Percentiles rank a stretch among this genome's conserved stretches.
These are phyloP conservation scores for Arxiozyma slooffiae DNA, from an alignment of 1,139 yeast species.

Conservation along the genomic window DNA sequence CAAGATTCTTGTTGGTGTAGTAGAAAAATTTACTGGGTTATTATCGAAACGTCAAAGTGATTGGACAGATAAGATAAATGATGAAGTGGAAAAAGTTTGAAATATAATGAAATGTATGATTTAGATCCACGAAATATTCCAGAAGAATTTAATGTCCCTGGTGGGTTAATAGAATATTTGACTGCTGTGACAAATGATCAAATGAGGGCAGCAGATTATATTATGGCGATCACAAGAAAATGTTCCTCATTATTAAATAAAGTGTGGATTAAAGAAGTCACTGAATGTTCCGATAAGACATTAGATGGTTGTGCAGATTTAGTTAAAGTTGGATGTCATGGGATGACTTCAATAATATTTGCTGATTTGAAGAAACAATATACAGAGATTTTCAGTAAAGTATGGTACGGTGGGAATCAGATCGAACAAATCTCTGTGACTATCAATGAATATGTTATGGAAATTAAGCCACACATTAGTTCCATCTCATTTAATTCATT, in stretches of 20 bases:
- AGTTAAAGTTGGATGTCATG: slow-evolving; percentile 58
- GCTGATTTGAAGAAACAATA: slow-evolving; percentile 53
- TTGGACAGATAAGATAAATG: slow-evolving; percentile 49
- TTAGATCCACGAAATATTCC: slow-evolving; percentile 36
- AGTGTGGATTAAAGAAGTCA: slow-evolving; percentile 49
- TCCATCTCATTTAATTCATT: slow-evolving; percentile 44
- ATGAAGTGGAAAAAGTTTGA: slow-evolving; percentile 50
- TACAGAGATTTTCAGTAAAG: slow-evolving; percentile 40
- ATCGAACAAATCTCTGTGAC: slow-evolving; percentile 60
- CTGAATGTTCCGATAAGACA: slow-evolving; percentile 49
- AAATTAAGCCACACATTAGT: slow-evolving; percentile 42
- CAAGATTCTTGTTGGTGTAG: slow-evolving; percentile 71
- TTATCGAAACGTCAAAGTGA: slow-evolving; percentile 51
- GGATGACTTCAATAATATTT: slow-evolving; percentile 56
- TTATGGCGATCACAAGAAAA: slow-evolving; percentile 61
- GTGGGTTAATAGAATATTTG: slow-evolving; percentile 72
- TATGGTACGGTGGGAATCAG: slow-evolving; percentile 42
- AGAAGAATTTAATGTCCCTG: slow-evolving; percentile 49
- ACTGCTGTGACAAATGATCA: slow-evolving; percentile 84
- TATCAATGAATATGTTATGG: slow-evolving; percentile 63
- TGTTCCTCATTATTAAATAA: slow-evolving; percentile 50
- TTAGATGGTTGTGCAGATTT: slow-evolving; percentile 69
- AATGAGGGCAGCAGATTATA: slow-evolving; percentile 71
- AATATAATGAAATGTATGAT: slow-evolving; percentile 28
- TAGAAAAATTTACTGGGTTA: slow-evolving; percentile 60